Evolutionary conservation across 768 basidiomycete genomes (phyloP), one percentile per base, ranked within the genome.

Genomic region (Panellus pusillus): DNA sequence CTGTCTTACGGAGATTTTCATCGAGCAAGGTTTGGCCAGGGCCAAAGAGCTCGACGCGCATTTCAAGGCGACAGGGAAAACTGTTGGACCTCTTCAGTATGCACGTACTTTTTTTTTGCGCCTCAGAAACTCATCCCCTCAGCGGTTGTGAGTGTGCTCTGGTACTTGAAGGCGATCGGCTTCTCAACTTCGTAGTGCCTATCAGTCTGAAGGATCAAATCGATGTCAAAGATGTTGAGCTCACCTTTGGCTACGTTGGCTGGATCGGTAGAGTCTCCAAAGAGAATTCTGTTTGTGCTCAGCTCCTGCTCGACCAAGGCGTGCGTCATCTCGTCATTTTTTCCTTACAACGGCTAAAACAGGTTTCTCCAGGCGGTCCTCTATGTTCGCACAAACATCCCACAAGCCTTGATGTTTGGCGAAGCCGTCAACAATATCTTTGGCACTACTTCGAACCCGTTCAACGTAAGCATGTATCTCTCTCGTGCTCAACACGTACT

Each of bases 391-490:
- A 89, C 86, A 1, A 89, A 89, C 61, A 68, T 89, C 15, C 86
- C 88, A 0, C 88, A 91, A 64, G 85, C 87, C 2, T 66, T 89
- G 11, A 84, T 87, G 84, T 86, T 83, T 65, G 41, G 68, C n/a
- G 92, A 95, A 67, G 84, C 88, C 0, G 81, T 74, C 72, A 94
- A 93, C 63, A 70, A 83, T 55, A 74, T 92, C 24, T 93, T 87
- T 61, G 91, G 91, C 1, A 75, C 46, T 15, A 47, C 46, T 15
- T 37, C 46, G 12, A 39, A 39, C 37, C 44, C 44, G 31, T 45
- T 32, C 44, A 45, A 45, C 18, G 44, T 45, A 19, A 35, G 19
- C 18, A 6, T 4, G 18, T 19, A 8, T 14, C 19, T 27, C 36
- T 27, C 9, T 31, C 12, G 5, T 37, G 18, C 19, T 39, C 18